Percentiles rank a stretch among this genome's conserved stretches.
Evolutionary conservation across 176 grass and related monocot genomes (phyloP).

Genomic region (Stipa capillata): DNA sequence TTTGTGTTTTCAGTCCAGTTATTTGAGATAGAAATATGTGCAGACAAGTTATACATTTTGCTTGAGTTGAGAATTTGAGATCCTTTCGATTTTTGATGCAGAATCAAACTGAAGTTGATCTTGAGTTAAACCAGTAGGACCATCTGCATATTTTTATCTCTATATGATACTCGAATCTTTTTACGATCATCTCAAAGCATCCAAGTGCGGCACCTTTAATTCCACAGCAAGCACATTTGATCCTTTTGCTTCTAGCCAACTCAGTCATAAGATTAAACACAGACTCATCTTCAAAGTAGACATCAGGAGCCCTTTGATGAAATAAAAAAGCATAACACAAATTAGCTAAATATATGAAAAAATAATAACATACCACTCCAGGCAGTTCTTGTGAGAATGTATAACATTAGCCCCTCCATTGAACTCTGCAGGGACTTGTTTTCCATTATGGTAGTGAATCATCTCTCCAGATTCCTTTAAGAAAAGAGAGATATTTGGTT

Average conservation of each 20-base stretch:
- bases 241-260: conserved; percentile 76
- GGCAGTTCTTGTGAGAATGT: conserved; percentile 85
- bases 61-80: no score
- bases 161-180: no score
- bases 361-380: conserved; percentile 56
- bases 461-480: conserved; percentile 80
- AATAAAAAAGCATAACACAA: not conserved
- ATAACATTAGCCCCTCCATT: conserved; percentile 43
- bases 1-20: no score
- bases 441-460: conserved; percentile 68
- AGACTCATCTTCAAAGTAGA: conserved; percentile 76
- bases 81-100: no score
- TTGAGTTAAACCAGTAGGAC: no score
- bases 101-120: no score
- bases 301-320: conserved; percentile 73
- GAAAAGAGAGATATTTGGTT: not conserved
- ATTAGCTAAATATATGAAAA: conserved; percentile 6
- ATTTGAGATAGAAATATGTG: no score
- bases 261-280: conserved; percentile 70
- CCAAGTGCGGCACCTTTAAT: conserved; percentile 93
- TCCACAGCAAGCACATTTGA: conserved; percentile 90
- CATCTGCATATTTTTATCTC: no score
- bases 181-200: conserved; percentile 70
- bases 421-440: conserved; percentile 47
- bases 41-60: no score